Evolutionary conservation across 495 filamentous ascomycete genomes (phyloP).

Genomic region (Hamigera avellanea): DNA sequence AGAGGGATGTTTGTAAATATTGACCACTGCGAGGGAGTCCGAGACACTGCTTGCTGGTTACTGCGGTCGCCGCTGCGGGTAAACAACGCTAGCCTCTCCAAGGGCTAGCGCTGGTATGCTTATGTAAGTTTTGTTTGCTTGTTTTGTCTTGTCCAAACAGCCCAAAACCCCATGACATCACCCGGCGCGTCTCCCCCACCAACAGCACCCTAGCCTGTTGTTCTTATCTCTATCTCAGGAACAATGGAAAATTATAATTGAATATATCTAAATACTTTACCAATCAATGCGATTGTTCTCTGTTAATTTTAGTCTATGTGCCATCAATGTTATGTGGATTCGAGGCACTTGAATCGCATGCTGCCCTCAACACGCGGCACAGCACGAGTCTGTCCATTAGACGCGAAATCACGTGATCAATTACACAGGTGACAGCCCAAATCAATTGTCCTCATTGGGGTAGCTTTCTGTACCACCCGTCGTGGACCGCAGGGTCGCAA

Average conservation of each 20-base stretch:
- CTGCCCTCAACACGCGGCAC: constrained; percentile 8
- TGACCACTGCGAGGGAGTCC: not conserved
- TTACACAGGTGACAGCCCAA: too few relatives aligned
- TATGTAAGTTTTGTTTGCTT: constrained; percentile 9
- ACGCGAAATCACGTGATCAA: constrained; percentile 18
- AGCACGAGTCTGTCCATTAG: constrained; percentile 8
- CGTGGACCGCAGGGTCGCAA: too few relatives aligned
- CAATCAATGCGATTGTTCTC: not conserved
- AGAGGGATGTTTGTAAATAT: constrained; percentile 6
- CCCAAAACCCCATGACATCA: constrained; percentile 15
- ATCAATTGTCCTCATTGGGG: too few relatives aligned
- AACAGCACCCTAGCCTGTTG: not conserved
- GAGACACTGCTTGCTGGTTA: not conserved
- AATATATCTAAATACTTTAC: not conserved
- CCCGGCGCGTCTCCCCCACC: constrained; percentile 17
- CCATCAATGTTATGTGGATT: not conserved
- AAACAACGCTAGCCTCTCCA: too few relatives aligned
- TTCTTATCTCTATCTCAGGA: too few relatives aligned
- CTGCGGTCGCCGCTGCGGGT: not conserved
- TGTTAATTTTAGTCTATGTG: not conserved
- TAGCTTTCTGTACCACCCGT: too few relatives aligned
- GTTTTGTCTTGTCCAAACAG: not conserved
- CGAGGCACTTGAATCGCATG: not conserved
- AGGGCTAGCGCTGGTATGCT: not conserved
- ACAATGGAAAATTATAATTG: not conserved